These are phyloP conservation scores for Coemansia sp. DNA, from an alignment of 192 early-diverging fungal species.

Conservation along the genomic window DNA sequence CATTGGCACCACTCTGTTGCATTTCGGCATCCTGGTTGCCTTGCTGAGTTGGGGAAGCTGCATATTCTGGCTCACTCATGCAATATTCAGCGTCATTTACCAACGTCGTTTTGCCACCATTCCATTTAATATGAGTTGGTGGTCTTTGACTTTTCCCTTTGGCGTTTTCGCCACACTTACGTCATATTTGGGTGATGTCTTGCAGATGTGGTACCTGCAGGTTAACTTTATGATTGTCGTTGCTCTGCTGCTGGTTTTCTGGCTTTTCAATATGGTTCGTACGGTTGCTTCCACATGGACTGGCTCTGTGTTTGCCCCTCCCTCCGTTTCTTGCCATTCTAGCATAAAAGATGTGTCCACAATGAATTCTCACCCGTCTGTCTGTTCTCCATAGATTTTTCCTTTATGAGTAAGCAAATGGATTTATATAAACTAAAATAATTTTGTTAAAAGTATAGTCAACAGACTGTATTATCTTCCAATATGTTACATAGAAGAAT, in stretches of 20 bases:
- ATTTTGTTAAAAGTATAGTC: no score
- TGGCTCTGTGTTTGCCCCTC: conserved; percentile 23
- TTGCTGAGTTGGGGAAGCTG: conserved; percentile 47
- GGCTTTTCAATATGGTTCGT: conserved; percentile 38
- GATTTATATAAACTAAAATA: no score
- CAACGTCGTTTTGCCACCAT: conserved; percentile 17
- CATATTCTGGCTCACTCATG: conserved; percentile 33
- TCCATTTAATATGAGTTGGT: conserved; percentile 54
- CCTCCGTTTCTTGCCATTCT: not conserved
- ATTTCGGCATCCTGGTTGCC: conserved; percentile 16
- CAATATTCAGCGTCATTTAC: conserved; percentile 33
- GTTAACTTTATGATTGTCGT: conserved; percentile 17
- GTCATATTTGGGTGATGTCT: conserved; percentile 8
- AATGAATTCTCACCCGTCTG: not conserved
- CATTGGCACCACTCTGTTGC: conserved; percentile 13
- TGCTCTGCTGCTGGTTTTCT: conserved; percentile 17
- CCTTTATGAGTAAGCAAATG: no score
- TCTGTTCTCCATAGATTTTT: no score
- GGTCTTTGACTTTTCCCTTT: conserved; percentile 53
- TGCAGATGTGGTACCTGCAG: conserved; percentile 19
- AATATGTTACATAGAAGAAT: no score
- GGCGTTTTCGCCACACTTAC: conserved; percentile 49
- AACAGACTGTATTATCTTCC: no score
- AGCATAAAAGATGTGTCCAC: not conserved
- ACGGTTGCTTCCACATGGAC: conserved; percentile 38